Conservation (phyloP, 805 yeast species). For the Cyberlindnera lachancei region DNA sequence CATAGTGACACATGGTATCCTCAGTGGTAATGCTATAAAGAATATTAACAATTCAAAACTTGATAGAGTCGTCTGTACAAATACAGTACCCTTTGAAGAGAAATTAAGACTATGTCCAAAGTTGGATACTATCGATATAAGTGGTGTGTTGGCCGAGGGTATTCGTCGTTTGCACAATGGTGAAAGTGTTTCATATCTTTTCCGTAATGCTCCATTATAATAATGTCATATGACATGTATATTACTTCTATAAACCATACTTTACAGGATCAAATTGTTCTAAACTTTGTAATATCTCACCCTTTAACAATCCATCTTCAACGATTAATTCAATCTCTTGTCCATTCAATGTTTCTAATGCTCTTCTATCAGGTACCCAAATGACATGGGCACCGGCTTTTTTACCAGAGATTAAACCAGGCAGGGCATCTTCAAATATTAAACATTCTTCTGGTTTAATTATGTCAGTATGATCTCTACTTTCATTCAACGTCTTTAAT, state of each 20-base stretch:
- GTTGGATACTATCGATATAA: constrained; percentile 62
- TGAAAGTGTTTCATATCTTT: constrained; percentile 75
- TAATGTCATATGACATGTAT: background rate
- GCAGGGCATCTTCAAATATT: constrained; percentile 92
- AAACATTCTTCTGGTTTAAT: constrained; percentile 73
- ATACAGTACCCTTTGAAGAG: constrained; percentile 71
- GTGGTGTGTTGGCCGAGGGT: constrained; percentile 72
- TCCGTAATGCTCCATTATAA: constrained; percentile 53
- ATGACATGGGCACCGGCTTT: constrained; percentile 81
- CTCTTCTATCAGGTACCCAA: constrained; percentile 89
- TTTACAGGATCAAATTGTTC: constrained; percentile 42
- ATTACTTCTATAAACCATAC: constrained; percentile 31
- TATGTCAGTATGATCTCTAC: constrained; percentile 27
- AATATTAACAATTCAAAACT: constrained; percentile 64
- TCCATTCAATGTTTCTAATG: constrained; percentile 45
- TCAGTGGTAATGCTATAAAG: constrained; percentile 66
- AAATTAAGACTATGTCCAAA: constrained; percentile 51
- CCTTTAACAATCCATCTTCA: constrained; percentile 44
- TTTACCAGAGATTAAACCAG: constrained; percentile 81
- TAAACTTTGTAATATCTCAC: constrained; percentile 47
- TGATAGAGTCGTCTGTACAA: constrained; percentile 68
- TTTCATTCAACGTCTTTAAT: constrained; percentile 58
- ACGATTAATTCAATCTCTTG: constrained; percentile 44
- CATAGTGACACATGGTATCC: constrained; percentile 75
- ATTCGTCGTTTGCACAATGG: constrained; percentile 82